A percentile compares a stretch with the other conserved stretches of the same genome.
Evolutionary conservation across 2,329 filamentous ascomycete genomes (phyloP).

Genomic region (Drechslera avenae): DNA sequence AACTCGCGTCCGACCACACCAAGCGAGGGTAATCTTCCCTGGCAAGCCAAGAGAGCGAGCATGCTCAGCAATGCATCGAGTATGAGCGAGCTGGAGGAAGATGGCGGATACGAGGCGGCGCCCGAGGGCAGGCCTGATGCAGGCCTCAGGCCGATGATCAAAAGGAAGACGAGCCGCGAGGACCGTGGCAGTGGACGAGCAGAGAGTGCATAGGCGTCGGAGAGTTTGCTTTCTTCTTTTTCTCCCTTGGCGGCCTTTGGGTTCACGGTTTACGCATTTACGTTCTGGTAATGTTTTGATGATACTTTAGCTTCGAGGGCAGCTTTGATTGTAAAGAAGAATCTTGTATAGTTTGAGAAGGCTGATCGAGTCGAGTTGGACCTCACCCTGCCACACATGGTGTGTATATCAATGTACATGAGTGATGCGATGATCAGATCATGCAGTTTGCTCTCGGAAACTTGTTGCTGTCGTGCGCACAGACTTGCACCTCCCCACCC

Average conservation of each 20-base stretch:
- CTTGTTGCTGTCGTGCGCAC: too few relatives aligned
- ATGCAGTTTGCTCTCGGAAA: too few relatives aligned
- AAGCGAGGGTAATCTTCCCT: constrained; percentile 28
- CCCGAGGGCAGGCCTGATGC: not conserved
- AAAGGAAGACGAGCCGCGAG: constrained; percentile 16
- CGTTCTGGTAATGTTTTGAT: constrained; percentile 4
- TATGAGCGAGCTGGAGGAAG: too few relatives aligned
- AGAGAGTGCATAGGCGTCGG: constrained; percentile 22
- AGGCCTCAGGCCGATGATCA: constrained; percentile 3
- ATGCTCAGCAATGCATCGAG: constrained; percentile 42
- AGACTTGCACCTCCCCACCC: too few relatives aligned
- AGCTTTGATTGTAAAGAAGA: too few relatives aligned
- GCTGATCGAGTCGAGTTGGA: too few relatives aligned
- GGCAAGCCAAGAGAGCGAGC: constrained; percentile 42
- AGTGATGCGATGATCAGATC: too few relatives aligned
- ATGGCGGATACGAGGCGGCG: constrained; percentile 17
- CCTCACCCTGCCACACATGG: too few relatives aligned
- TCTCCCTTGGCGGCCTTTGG: not conserved
- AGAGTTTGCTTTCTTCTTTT: constrained; percentile 3
- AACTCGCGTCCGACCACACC: constrained; percentile 33
- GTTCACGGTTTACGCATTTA: constrained; percentile 1
- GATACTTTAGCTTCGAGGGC: too few relatives aligned
- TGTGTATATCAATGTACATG: too few relatives aligned
- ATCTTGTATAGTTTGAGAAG: too few relatives aligned
- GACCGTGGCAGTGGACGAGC: constrained; percentile 18